phyloP scores from a whole-genome alignment of 192 early-diverging fungal species.

The Entomortierella beljakovae region DNA sequence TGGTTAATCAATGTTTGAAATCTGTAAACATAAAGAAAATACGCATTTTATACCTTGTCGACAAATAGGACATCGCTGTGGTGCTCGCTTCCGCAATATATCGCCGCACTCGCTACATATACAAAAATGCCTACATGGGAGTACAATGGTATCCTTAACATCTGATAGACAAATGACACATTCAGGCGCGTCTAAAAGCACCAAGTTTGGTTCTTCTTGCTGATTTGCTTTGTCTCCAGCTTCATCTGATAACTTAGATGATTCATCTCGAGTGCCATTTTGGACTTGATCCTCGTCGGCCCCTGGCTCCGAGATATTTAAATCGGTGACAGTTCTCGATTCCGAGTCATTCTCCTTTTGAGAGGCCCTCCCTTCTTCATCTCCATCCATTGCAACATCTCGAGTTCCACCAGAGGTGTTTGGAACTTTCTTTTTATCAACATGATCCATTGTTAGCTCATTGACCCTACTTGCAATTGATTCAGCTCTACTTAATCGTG shows the following conservation, averaged over 20 bases:
- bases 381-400: too few relatives aligned
- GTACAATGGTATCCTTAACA: slow-evolving; percentile 75
- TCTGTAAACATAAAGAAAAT: not conserved
- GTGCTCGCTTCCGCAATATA: slow-evolving; percentile 59
- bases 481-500: slow-evolving; percentile 45
- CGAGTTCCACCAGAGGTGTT: too few relatives aligned
- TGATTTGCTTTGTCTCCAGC: not conserved
- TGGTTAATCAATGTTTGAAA: not conserved
- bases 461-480: slow-evolving; percentile 45
- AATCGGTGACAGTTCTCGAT: not conserved
- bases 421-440: slow-evolving; percentile 2
- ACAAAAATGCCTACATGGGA: slow-evolving; percentile 88
- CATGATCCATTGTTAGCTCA: slow-evolving; percentile 28
- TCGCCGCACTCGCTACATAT: slow-evolving; percentile 82
- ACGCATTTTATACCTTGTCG: slow-evolving; percentile 35
- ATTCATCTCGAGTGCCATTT: not conserved
- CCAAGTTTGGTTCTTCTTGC: slow-evolving; percentile 21
- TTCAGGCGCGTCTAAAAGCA: slow-evolving; percentile 62
- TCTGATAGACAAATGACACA: slow-evolving; percentile 86
- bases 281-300: not conserved
- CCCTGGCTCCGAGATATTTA: slow-evolving; percentile 20
- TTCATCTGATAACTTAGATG: not conserved
- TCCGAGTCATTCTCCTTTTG: not conserved
- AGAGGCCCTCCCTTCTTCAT: not conserved
- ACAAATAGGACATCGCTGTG: slow-evolving; percentile 51